phyloP scores from a whole-genome alignment of 2,329 filamentous ascomycete genomes.

The Erysiphe pulchra region DNA sequence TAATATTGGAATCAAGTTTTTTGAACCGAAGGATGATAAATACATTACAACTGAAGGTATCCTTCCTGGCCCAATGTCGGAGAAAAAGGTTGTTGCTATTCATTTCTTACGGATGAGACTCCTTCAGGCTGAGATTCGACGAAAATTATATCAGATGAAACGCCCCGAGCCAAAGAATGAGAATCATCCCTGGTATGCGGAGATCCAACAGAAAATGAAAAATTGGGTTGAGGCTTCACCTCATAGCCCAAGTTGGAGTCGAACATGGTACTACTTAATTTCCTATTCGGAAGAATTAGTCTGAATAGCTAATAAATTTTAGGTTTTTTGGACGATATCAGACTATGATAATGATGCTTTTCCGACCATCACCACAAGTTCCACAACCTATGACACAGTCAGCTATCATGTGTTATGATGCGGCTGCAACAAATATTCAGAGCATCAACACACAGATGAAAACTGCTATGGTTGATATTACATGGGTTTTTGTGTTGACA shows the following conservation, averaged over 20 bases:
- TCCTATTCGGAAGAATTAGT: background rate
- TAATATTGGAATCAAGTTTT: slow-evolving; percentile 65
- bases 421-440: slow-evolving; percentile 56
- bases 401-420: slow-evolving; percentile 60
- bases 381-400: slow-evolving; percentile 60
- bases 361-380: slow-evolving; percentile 76
- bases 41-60: slow-evolving; percentile 62
- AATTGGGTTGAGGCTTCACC: slow-evolving; percentile 60
- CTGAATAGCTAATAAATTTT: slow-evolving; percentile 1
- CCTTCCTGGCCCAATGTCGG: slow-evolving; percentile 39
- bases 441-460: slow-evolving; percentile 61
- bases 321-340: slow-evolving; percentile 50
- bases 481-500: slow-evolving; percentile 77
- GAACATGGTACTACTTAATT: slow-evolving; percentile 35
- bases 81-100: slow-evolving; percentile 71
- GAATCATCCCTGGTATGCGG: slow-evolving; percentile 61
- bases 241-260: slow-evolving; percentile 43
- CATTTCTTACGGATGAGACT: slow-evolving; percentile 86
- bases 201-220: slow-evolving; percentile 55
- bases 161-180: slow-evolving; percentile 51
- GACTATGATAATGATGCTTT: slow-evolving; percentile 69
- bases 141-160: slow-evolving; percentile 68
- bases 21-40: slow-evolving; percentile 56
- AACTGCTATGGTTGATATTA: slow-evolving; percentile 53
- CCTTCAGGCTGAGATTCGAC: slow-evolving; percentile 65